phyloP scores from a whole-genome alignment of 2,329 filamentous ascomycete genomes.

The Aotearoamyces nothofagi region DNA sequence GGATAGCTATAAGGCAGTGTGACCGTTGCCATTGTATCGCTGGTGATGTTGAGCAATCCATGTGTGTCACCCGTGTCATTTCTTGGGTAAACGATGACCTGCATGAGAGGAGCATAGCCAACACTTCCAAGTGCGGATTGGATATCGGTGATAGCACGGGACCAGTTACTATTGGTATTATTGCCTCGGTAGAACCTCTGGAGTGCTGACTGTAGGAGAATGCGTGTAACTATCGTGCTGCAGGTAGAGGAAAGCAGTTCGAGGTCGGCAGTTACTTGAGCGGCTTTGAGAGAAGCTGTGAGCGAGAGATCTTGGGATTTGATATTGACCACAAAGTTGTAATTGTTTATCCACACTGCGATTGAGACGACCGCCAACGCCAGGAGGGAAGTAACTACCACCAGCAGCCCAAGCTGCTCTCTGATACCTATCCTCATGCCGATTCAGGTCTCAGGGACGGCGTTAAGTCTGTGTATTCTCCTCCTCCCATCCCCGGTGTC shows the following conservation, averaged over 20 bases:
- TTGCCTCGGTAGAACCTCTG: slow-evolving; percentile 38
- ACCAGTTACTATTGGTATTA: slow-evolving; percentile 42
- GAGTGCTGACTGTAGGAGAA: slow-evolving; percentile 41
- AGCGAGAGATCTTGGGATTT: slow-evolving; percentile 50
- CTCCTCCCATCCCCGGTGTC: too few species aligned
- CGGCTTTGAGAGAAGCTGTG: slow-evolving; percentile 75
- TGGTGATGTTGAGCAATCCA: slow-evolving; percentile 51
- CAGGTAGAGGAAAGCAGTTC: slow-evolving; percentile 65
- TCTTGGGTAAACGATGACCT: slow-evolving; percentile 58
- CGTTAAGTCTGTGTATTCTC: background rate
- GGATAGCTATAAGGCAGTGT: slow-evolving; percentile 43
- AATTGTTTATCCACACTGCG: slow-evolving; percentile 53
- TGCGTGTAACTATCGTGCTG: slow-evolving; percentile 52
- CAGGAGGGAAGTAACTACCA: slow-evolving; percentile 59
- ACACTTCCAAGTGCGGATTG: slow-evolving; percentile 48
- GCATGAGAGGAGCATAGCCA: slow-evolving; percentile 40
- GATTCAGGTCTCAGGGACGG: slow-evolving; percentile 1
- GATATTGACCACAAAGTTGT: slow-evolving; percentile 42
- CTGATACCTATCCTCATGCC: slow-evolving; percentile 75
- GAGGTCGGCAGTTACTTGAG: slow-evolving; percentile 65
- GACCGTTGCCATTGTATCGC: slow-evolving; percentile 29
- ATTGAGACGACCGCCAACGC: slow-evolving; percentile 67
- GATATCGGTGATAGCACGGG: slow-evolving; percentile 45
- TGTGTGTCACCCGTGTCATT: slow-evolving; percentile 40
- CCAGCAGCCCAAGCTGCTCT: slow-evolving; percentile 70